Evolutionary conservation across 208 protist species (phyloP), one percentile per base, ranked within the genome.

Genomic region (Angomonas deanei): DNA sequence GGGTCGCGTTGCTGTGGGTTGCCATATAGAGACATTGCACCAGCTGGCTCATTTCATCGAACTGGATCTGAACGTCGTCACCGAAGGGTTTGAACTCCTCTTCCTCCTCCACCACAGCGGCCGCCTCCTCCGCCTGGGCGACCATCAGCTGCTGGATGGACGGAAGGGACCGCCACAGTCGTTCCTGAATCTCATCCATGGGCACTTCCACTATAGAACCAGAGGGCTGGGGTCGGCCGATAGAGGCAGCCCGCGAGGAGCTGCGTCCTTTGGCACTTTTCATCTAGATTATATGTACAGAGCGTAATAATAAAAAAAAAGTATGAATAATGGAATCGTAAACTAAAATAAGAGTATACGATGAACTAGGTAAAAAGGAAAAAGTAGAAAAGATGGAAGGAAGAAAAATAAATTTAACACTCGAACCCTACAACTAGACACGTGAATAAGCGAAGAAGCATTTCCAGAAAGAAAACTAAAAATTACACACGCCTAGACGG

Each of bases 91-190:
- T 23, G 48, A 33, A 30, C 34, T 69, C 36, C 19, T 67, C 52
- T 8, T 61, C 38, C 30, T 74, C 66, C 33, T 73, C 49, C 5
- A 17, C n/a, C 24, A 57, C 52, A 0, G 21, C 61, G 17, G 3
- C 19, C 19, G 34, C 39, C 49, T 52, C 8, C 3, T 23, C 19
- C 42, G 47, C 39, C 49, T 21, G 21, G 17, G 3, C 32, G 47
- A 26, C 19, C 6, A 72, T 19, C 13, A 39, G 58, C 6, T 31
- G n/a, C n/a, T 66, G 68, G 48, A 88, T 70, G 1, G 72, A 74
- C 0, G 80, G 88, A 39, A 94, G 56, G 3, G 84, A 65, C 27
- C 60, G 53, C 85, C 88, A 94, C n/a, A 94, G 59, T n/a, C 64
- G 59, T 27, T 79, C 78, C 42, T 76, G 74, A 8, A 87, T 64